Conservation (phyloP, 2,329 filamentous ascomycete species). For the Stromatinia cepivora region DNA sequence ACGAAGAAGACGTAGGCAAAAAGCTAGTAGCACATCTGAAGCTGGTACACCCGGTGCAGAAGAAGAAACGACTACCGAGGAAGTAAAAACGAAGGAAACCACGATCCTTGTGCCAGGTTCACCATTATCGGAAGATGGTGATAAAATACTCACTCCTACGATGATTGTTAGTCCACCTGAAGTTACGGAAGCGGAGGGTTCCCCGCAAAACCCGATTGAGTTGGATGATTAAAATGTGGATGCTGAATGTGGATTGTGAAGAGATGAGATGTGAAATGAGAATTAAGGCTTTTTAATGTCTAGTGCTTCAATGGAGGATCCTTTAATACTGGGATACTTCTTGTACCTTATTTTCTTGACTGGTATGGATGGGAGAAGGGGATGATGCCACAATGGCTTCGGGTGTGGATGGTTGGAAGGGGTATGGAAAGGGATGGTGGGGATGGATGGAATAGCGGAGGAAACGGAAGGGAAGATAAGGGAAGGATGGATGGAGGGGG, state of each 20-base stretch:
- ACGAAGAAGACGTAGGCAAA: slow-evolving; percentile 66
- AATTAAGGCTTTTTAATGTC: slow-evolving; percentile 31
- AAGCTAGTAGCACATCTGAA: slow-evolving; percentile 46
- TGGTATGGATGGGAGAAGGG: not conserved
- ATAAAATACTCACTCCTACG: slow-evolving; percentile 34
- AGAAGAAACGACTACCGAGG: slow-evolving; percentile 27
- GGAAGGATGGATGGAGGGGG: slow-evolving; percentile 13
- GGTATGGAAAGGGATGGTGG: not conserved
- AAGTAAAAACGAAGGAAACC: slow-evolving; percentile 22
- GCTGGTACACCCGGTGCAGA: slow-evolving; percentile 17
- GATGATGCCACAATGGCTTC: not conserved
- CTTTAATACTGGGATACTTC: slow-evolving; percentile 16
- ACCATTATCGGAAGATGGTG: slow-evolving; percentile 26
- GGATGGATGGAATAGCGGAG: slow-evolving; percentile 6
- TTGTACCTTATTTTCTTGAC: slow-evolving; percentile 21
- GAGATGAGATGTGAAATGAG: slow-evolving; percentile 26
- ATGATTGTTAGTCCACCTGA: slow-evolving; percentile 40
- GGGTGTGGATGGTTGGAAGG: not conserved
- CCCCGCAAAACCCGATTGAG: slow-evolving; percentile 34
- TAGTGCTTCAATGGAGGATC: slow-evolving; percentile 26
- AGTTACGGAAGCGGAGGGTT: slow-evolving; percentile 27
- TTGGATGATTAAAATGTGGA: slow-evolving; percentile 35
- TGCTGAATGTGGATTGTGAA: slow-evolving; percentile 32
- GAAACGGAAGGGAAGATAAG: not conserved
- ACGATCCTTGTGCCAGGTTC: slow-evolving; percentile 21